phyloP scores from a whole-genome alignment of 768 basidiomycete species.

The Royoungia palumana region DNA sequence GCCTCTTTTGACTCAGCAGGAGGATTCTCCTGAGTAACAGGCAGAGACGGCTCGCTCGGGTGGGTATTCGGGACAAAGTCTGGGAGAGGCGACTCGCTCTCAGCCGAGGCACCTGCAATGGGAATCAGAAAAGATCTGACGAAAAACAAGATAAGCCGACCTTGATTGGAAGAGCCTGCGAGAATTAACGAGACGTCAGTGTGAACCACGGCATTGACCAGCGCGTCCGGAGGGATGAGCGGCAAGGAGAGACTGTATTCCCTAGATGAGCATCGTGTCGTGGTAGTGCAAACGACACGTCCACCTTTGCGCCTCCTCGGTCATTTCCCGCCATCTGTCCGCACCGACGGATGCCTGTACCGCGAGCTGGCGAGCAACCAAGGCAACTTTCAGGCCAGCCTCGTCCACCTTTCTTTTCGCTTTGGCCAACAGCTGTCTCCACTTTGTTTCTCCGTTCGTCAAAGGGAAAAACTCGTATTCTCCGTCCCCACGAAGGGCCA shows the following conservation, averaged over 20 bases:
- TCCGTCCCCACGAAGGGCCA: conserved; percentile 56
- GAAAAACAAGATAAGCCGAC: conserved; percentile 4
- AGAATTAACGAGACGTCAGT: conserved; percentile 34
- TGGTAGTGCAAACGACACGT: conserved; percentile 1
- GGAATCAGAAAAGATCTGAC: background rate
- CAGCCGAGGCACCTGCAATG: conserved; percentile 2
- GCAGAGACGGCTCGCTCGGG: conserved; percentile 47
- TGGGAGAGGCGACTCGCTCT: conserved; percentile 39
- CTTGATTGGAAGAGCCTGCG: conserved; percentile 18
- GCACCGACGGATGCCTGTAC: conserved; percentile 51
- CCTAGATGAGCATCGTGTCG: conserved; percentile 5
- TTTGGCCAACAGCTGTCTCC: conserved; percentile 50
- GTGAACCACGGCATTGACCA: conserved; percentile 50
- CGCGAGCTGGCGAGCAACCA: conserved; percentile 49
- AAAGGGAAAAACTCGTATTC: conserved; percentile 63
- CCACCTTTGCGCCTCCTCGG: conserved; percentile 51
- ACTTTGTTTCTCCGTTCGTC: conserved; percentile 44
- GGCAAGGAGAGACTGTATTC: conserved; percentile 37
- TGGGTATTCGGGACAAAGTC: conserved; percentile 52
- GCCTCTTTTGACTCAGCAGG: conserved; percentile 13
- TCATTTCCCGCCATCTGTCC: conserved; percentile 53
- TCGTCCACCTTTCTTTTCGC: conserved; percentile 46
- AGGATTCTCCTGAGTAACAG: conserved; percentile 14
- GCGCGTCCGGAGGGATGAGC: conserved; percentile 43
- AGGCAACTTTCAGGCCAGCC: conserved; percentile 44